Conservation (phyloP, 176 grass and related monocot genomes). For the Aegilops sharonensis region DNA sequence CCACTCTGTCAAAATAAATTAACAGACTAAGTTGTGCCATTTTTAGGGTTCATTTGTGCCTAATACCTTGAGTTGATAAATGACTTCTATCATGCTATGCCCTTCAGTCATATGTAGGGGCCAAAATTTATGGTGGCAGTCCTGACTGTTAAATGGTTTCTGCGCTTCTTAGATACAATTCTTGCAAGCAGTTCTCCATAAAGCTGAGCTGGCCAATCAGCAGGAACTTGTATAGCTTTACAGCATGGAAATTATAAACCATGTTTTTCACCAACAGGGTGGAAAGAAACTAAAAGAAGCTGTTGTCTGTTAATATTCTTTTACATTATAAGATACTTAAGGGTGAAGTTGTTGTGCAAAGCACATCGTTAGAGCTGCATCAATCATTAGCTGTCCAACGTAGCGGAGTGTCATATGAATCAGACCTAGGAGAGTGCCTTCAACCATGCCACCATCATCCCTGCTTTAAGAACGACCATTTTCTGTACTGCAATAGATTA, state of each 20-base stretch:
- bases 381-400: not conserved
- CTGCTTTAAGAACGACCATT: not conserved
- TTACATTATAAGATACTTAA: not conserved
- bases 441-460: not conserved
- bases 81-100: not conserved
- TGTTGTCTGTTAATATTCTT: conserved; percentile 21
- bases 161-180: not conserved
- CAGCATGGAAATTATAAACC: not conserved
- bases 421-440: not conserved
- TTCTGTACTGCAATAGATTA: not conserved
- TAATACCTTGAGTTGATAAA: not conserved
- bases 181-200: conserved; percentile 6
- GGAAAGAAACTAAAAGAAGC: not conserved
- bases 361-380: not conserved
- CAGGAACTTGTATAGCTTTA: not conserved
- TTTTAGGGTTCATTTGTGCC: not conserved
- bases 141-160: not conserved
- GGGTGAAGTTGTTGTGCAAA: not conserved
- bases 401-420: not conserved
- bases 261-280: conserved; percentile 1
- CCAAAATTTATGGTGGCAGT: not conserved
- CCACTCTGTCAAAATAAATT: not conserved
- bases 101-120: not conserved
- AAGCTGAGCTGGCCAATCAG: not conserved
- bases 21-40: too few species aligned